Percentiles rank a stretch among this genome's conserved stretches.
phyloP scores from a whole-genome alignment of 345 rosid species.

The Corymbia maculata region DNA sequence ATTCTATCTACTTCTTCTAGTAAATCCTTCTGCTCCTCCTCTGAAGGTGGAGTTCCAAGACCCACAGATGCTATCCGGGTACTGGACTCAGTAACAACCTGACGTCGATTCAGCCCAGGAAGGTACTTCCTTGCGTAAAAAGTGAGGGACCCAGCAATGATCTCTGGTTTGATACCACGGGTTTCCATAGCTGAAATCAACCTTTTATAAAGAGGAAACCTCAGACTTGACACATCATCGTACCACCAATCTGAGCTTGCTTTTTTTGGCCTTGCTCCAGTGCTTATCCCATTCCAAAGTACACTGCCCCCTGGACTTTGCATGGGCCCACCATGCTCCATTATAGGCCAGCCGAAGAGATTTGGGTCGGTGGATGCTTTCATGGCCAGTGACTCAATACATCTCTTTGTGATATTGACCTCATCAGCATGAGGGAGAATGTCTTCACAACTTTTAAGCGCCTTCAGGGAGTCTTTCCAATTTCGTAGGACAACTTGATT shows the following conservation, averaged over 20 bases:
- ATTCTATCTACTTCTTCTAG: slow-evolving; percentile 66
- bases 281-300: slow-evolving; percentile 96
- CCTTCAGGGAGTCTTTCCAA: slow-evolving; percentile 90
- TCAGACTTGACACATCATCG: slow-evolving; percentile 73
- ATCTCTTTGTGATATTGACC: slow-evolving; percentile 63
- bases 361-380: slow-evolving; percentile 81
- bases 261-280: slow-evolving; percentile 75
- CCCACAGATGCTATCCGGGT: slow-evolving; percentile 46
- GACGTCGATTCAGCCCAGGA: slow-evolving; percentile 78
- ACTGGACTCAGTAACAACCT: slow-evolving; percentile 51
- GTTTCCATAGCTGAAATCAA: slow-evolving; percentile 68
- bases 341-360: slow-evolving; percentile 86
- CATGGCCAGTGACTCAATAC: slow-evolving; percentile 68
- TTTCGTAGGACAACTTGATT: slow-evolving; percentile 74
- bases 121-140: slow-evolving; percentile 70
- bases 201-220: slow-evolving; percentile 67
- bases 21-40: slow-evolving; percentile 75
- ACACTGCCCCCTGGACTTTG: slow-evolving; percentile 98
- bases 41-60: slow-evolving; percentile 54
- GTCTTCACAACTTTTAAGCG: slow-evolving; percentile 75
- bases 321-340: slow-evolving; percentile 89
- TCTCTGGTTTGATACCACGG: slow-evolving; percentile 66
- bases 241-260: slow-evolving; percentile 95
- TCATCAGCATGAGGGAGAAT: slow-evolving; percentile 59
- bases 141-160: slow-evolving; percentile 65